These are phyloP conservation scores for Pichia manshurica DNA, from an alignment of 805 yeast genomes.

Conservation along the genomic window DNA sequence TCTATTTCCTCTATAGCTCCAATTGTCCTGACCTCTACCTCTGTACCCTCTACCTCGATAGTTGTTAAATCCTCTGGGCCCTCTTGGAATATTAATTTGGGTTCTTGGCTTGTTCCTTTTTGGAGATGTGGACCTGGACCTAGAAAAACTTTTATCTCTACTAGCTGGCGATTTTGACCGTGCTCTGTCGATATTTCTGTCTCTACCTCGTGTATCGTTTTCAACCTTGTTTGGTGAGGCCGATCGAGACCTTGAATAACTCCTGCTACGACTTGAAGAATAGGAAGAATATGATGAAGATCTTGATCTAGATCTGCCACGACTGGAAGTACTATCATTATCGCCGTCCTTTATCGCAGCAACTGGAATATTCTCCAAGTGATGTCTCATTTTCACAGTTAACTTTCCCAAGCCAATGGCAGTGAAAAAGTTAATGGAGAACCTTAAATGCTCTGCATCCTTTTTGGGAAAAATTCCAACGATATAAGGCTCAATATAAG, in stretches of 20 bases:
- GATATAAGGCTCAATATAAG: slow-evolving; percentile 42
- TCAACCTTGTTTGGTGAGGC: slow-evolving; percentile 1
- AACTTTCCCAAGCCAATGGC: slow-evolving; percentile 84
- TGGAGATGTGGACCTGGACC: slow-evolving; percentile 16
- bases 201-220: background rate
- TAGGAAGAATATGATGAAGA: slow-evolving; percentile 18
- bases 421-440: slow-evolving; percentile 85
- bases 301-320: slow-evolving; percentile 16
- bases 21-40: background rate
- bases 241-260: slow-evolving; percentile 19
- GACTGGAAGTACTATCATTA: slow-evolving; percentile 5
- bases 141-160: slow-evolving; percentile 11
- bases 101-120: slow-evolving; percentile 1
- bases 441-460: slow-evolving; percentile 50
- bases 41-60: slow-evolving; percentile 7
- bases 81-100: background rate
- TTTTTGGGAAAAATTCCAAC: slow-evolving; percentile 62
- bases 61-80: slow-evolving; percentile 2
- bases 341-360: slow-evolving; percentile 17
- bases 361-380: slow-evolving; percentile 21
- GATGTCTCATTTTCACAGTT: slow-evolving; percentile 74
- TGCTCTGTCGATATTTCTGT: background rate
- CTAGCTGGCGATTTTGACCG: slow-evolving; percentile 1
- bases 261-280: slow-evolving; percentile 7
- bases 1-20: background rate